Base-by-base conservation (phyloP, 768 basidiomycete species). In the Rhodotorula kratochvilovae region DNA sequence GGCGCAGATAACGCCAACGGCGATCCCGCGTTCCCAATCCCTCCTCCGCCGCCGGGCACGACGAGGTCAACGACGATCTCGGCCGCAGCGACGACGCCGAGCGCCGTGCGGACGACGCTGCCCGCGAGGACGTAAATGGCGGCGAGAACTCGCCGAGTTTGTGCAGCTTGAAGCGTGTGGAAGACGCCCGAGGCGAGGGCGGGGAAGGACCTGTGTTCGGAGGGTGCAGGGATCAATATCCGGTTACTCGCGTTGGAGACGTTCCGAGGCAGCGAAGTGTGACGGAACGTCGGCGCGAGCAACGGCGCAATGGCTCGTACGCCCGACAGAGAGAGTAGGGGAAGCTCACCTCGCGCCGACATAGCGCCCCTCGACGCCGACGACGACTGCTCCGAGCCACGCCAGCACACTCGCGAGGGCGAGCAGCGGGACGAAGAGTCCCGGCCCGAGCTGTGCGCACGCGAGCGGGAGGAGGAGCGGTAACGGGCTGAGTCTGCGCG, bases 111-210 rank as follows among this genome's bases (percentile, higher is more conserved):
- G 17, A 68, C 68, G 60, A 70, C 31, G 16, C 72, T 66, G 29
- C 62, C 70, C 43, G 64, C 51, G 15, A 69, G 29, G 56, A 72
- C 68, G 45, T 74, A 72, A 10, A 60, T 11, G 35, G 66, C 48
- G 13, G 75, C 71, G 35, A 76, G 57, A 55, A 53, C 65, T 77
- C 76, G 51, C 74, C 72, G 39, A 72, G 27, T 23, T 58, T 65
- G 36, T 76, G 69, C 19, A 71, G 62, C 31, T 71, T 67, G 62
- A 71, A 61, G 15, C 72, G 66, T n/a, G 35, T 73, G 72, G 54
- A 78, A 76, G 36, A 76, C 74, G 35, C 76, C 70, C 1, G 66
- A 72, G 5, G 77, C 73, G 48, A 77, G 68, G 25, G 67, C 69
- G 15, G 72, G 71, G 61, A 65, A 75, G 11, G 73, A 75, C 25